These are phyloP conservation scores for Aspergillus funiculosus DNA, from an alignment of 495 filamentous ascomycete genomes.

Conservation along the genomic window DNA sequence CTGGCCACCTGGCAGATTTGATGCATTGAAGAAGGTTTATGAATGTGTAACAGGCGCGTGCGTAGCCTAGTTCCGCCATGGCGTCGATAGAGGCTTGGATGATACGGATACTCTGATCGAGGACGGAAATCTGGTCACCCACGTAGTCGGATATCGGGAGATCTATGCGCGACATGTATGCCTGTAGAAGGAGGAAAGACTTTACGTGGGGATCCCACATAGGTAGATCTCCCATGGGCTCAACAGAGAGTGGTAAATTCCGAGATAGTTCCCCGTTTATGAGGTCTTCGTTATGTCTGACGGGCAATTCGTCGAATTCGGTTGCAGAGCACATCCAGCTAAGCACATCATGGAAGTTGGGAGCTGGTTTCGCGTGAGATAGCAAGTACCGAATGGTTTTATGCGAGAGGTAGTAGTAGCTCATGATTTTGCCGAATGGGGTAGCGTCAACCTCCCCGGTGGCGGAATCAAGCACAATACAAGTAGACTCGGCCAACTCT, in stretches of 20 bases:
- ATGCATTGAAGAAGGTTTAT: slow-evolving; percentile 83
- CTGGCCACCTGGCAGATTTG: slow-evolving; percentile 88
- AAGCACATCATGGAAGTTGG: slow-evolving; percentile 78
- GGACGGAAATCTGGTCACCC: slow-evolving; percentile 80
- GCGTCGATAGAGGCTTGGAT: slow-evolving; percentile 88
- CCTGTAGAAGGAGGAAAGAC: slow-evolving; percentile 87
- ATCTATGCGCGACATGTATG: slow-evolving; percentile 86
- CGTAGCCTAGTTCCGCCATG: slow-evolving; percentile 81
- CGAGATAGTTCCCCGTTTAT: slow-evolving; percentile 89
- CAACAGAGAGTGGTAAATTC: slow-evolving; percentile 62
- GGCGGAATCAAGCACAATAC: slow-evolving; percentile 65
- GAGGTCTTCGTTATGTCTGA: slow-evolving; percentile 98
- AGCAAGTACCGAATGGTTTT: slow-evolving; percentile 85
- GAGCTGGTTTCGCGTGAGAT: slow-evolving; percentile 66
- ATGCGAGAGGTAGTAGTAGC: slow-evolving; percentile 98
- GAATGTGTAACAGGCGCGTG: slow-evolving; percentile 67
- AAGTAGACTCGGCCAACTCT: slow-evolving; percentile 76
- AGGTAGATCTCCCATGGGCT: slow-evolving; percentile 66
- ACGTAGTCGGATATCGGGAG: slow-evolving; percentile 97
- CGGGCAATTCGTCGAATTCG: slow-evolving; percentile 96
- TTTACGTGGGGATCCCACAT: slow-evolving; percentile 99
- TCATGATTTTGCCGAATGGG: slow-evolving; percentile 93
- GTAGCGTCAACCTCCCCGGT: slow-evolving; percentile 88
- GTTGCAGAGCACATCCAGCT: slow-evolving; percentile 89
- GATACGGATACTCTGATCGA: slow-evolving; percentile 96